Evolutionary conservation across 2,329 filamentous ascomycete species (phyloP).

Genomic region (Trichoderma endophyticum): DNA sequence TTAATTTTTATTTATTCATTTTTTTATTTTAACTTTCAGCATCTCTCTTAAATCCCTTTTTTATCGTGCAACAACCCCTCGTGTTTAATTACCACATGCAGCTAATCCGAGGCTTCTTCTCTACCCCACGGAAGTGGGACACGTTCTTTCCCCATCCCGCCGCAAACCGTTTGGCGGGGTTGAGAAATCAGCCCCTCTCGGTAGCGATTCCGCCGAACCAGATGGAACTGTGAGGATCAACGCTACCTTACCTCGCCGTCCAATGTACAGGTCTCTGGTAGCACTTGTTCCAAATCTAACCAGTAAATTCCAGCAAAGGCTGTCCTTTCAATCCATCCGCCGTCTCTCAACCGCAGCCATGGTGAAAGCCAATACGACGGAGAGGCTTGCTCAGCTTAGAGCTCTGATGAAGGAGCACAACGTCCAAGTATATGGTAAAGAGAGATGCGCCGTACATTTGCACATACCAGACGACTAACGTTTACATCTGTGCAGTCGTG

Average conservation of each 20-base stretch:
- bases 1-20: not conserved
- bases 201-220: not conserved
- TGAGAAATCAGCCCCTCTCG: not conserved
- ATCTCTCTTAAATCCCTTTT: not conserved
- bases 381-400: slow-evolving; percentile 72
- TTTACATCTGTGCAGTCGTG: slow-evolving; percentile 59
- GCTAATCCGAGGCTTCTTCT: not conserved
- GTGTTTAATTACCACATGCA: not conserved
- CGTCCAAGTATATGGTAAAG: slow-evolving; percentile 87
- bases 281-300: not conserved
- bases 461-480: slow-evolving; percentile 20
- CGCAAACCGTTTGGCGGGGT: not conserved
- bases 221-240: not conserved
- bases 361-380: slow-evolving; percentile 65
- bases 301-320: not conserved
- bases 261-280: slow-evolving; percentile 1
- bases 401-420: slow-evolving; percentile 82
- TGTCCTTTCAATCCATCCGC: not conserved
- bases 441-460: slow-evolving; percentile 30
- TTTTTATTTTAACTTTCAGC: not conserved
- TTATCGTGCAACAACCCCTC: not conserved
- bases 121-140: not conserved
- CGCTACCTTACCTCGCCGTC: not conserved
- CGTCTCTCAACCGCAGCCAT: slow-evolving; percentile 25
- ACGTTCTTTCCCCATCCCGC: not conserved